Base-by-base conservation (phyloP, 2,329 filamentous ascomycete genomes). In the Fusarium sarcochroum region DNA sequence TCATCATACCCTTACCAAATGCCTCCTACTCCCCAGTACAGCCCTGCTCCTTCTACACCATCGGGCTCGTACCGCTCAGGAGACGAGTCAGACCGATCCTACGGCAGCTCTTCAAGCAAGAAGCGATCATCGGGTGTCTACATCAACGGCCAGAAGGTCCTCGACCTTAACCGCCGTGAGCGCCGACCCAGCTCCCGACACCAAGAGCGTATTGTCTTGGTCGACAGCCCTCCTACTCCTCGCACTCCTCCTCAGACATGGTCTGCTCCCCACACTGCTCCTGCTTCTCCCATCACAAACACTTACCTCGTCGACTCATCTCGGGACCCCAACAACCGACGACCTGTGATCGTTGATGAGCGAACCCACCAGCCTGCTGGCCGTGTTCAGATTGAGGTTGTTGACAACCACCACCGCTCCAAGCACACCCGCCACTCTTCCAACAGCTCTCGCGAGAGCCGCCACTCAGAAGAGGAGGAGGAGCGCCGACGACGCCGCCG, bases 241-340 rank as follows among this genome's bases (percentile, higher is more conserved):
- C 79, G 81, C 57, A 83, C 83, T 27, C 82, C 84, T 25, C 82
- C 84, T n/a, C 82, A 80, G 64, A 72, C 75, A 34, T 82, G 78
- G 70, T 68, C 64, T 54, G 75, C 77, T 18, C 78, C 82, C 7
- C 79, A 79, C 69, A 83, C 81, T 37, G 77, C 77, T 20, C 81
- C 82, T 14, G 66, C 81, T 5, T 83, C 81, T 47, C 80, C 81
- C 46, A 72, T 71, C 56, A 46, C 69, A 32, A 63, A 73, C 46
- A 62, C 73, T n/a, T 74, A 75, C 61, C 49, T 73, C n/a, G 30
- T 73, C 46, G 70, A 75, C 34, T 57, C 71, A 30, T 73, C 74
- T 13, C 58, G 65, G 14, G 71, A 73, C 10, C 63, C 72, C 10
- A 60, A 62, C 54, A 71, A 72, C 23, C 75, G 73, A 38, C 75